phyloP scores from a whole-genome alignment of 768 basidiomycete genomes.

The Cystoderma amianthinum region DNA sequence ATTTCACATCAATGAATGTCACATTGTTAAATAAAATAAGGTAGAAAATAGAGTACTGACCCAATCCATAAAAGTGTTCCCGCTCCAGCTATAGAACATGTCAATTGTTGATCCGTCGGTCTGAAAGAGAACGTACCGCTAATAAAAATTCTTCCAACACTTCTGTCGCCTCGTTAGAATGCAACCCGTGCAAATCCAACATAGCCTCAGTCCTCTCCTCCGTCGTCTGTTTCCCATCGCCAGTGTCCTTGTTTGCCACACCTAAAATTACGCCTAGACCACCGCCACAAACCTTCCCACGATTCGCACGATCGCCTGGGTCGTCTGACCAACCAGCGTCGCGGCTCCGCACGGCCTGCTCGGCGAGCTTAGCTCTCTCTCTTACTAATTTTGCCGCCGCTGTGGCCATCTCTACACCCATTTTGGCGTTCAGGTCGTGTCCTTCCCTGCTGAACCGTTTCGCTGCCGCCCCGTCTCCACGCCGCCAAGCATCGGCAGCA shows the following conservation, averaged over 20 bases:
- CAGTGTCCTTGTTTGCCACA: slow-evolving; percentile 56
- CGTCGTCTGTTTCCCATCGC: slow-evolving; percentile 51
- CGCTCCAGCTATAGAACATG: slow-evolving; percentile 57
- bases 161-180: slow-evolving; percentile 89
- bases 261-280: slow-evolving; percentile 86
- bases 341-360: slow-evolving; percentile 66
- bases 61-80: slow-evolving; percentile 83
- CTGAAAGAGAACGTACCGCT: slow-evolving; percentile 48
- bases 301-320: slow-evolving; percentile 62
- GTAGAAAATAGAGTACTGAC: slow-evolving; percentile 29
- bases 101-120: too few relatives aligned
- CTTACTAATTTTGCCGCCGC: slow-evolving; percentile 83
- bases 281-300: slow-evolving; percentile 73
- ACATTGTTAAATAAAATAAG: slow-evolving; percentile 2
- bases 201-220: slow-evolving; percentile 88
- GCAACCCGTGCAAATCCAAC: slow-evolving; percentile 90
- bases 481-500: slow-evolving; percentile 93
- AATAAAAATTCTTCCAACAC: slow-evolving; percentile 86
- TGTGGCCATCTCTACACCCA: slow-evolving; percentile 78
- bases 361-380: slow-evolving; percentile 70
- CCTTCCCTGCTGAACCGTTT: slow-evolving; percentile 93
- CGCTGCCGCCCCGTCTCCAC: slow-evolving; percentile 93
- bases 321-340: slow-evolving; percentile 82
- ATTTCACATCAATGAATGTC: slow-evolving; percentile 2
- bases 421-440: slow-evolving; percentile 87